A percentile compares a stretch with the other conserved stretches of the same genome.
Evolutionary conservation across 352 stramenopile species (phyloP).

Genomic region (Phytopythium delawarense): DNA sequence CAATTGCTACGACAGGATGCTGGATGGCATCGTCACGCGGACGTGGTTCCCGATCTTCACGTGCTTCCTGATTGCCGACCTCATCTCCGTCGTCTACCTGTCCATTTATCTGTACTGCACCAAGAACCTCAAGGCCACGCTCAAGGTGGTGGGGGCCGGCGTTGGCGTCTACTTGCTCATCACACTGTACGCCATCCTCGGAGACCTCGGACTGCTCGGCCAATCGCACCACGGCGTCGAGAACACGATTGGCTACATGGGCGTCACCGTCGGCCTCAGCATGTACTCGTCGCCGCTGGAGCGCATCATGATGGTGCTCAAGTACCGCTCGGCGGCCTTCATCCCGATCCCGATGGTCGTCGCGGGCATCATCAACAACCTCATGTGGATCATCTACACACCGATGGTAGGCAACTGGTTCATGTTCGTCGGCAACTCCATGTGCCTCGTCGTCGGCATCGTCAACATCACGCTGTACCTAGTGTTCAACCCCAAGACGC

Average conservation of each 20-base stretch:
- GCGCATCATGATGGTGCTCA: constrained; percentile 26
- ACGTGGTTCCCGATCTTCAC: constrained; percentile 40
- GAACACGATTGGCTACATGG: constrained; percentile 24
- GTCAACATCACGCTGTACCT: constrained; percentile 24
- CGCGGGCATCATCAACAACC: constrained; percentile 25
- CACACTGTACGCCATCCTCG: constrained; percentile 22
- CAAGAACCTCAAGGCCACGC: constrained; percentile 20
- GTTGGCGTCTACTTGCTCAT: constrained; percentile 12
- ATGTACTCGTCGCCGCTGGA: constrained; percentile 36
- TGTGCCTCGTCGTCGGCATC: constrained; percentile 19
- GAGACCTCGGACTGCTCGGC: constrained; percentile 18
- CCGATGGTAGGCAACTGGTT: constrained; percentile 34
- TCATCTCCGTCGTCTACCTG: constrained; percentile 21
- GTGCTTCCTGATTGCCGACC: constrained; percentile 25
- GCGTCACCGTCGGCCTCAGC: constrained; percentile 18
- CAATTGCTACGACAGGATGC: constrained; percentile 13
- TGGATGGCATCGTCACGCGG: constrained; percentile 22
- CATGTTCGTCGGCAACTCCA: constrained; percentile 20
- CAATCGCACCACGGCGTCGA: constrained; percentile 26
- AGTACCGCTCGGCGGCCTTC: constrained; percentile 28
- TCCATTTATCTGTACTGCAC: constrained; percentile 22
- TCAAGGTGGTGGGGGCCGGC: constrained; percentile 13
- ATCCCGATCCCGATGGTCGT: constrained; percentile 32
- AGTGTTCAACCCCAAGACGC: constrained; percentile 27
- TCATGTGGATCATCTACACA: constrained; percentile 32